phyloP scores from a whole-genome alignment of 768 basidiomycete species.

The Trichaptum fuscoviolaceum region DNA sequence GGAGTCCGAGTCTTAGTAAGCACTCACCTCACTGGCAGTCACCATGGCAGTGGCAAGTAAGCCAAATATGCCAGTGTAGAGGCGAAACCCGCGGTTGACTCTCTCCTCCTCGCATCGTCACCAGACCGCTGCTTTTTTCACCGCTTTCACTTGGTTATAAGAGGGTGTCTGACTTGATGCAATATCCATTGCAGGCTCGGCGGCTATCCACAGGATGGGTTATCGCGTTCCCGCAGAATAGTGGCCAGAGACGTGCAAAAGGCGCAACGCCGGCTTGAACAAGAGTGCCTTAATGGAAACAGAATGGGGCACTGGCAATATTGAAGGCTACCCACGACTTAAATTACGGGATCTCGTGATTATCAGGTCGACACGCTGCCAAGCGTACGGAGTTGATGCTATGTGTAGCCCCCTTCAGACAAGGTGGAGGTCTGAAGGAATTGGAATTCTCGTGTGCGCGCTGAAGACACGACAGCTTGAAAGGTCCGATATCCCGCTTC shows the following conservation, averaged over 20 bases:
- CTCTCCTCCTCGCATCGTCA: too few relatives aligned
- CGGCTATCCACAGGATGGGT: too few relatives aligned
- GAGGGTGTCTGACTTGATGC: too few relatives aligned
- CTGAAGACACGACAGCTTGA: background rate
- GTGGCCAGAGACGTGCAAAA: background rate
- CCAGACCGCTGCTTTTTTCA: too few relatives aligned
- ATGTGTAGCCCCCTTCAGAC: background rate
- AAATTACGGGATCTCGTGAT: background rate
- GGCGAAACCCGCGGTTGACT: too few relatives aligned
- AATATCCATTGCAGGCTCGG: too few relatives aligned
- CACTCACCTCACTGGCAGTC: too few relatives aligned
- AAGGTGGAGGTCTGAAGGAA: background rate
- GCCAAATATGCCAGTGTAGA: too few relatives aligned
- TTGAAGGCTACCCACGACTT: background rate
- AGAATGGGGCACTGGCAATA: background rate
- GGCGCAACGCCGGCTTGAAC: background rate
- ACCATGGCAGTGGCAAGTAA: too few relatives aligned
- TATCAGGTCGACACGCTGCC: background rate
- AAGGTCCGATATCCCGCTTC: background rate
- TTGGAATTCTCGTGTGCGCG: background rate
- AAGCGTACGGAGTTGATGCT: background rate
- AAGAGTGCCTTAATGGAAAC: background rate
- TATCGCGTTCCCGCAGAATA: background rate
- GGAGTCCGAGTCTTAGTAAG: too few relatives aligned
- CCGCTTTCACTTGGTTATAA: too few relatives aligned